Conservation (phyloP, 306 rosid species). For the Cyclanthera cordifolia region DNA sequence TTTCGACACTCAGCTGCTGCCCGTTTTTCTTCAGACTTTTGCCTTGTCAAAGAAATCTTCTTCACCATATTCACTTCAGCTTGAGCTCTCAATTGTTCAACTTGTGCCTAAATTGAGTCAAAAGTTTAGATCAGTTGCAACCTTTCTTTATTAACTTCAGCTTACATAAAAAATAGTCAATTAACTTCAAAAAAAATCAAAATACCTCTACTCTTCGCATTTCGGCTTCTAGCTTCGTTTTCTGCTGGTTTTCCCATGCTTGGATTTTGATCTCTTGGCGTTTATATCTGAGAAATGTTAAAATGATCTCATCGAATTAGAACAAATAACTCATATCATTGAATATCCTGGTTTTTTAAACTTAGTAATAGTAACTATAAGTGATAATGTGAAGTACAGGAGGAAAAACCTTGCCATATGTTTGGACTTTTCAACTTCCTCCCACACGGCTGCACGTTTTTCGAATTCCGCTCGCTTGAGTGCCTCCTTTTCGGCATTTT, state of each 20-base stretch:
- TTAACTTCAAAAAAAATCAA: background rate
- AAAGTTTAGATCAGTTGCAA: background rate
- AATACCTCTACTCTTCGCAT: slow-evolving; percentile 79
- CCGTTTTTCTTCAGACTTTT: slow-evolving; percentile 69
- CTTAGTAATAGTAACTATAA: background rate
- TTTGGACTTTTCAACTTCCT: slow-evolving; percentile 75
- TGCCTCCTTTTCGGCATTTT: slow-evolving; percentile 20
- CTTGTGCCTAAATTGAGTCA: slow-evolving; percentile 44
- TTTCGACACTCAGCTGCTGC: slow-evolving; percentile 60
- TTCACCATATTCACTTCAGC: slow-evolving; percentile 72
- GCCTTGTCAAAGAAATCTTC: slow-evolving; percentile 73
- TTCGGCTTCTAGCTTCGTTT: slow-evolving; percentile 70
- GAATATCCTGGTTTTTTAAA: background rate
- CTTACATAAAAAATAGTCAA: background rate
- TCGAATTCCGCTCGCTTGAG: slow-evolving; percentile 49
- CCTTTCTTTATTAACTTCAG: background rate
- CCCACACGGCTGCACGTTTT: slow-evolving; percentile 81
- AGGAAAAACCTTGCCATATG: slow-evolving; percentile 63
- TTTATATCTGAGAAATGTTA: slow-evolving; percentile 42
- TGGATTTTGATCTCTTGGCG: slow-evolving; percentile 90
- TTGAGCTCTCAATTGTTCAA: slow-evolving; percentile 73
- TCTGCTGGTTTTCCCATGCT: slow-evolving; percentile 90
- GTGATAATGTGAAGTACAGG: slow-evolving; percentile 2
- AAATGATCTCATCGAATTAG: slow-evolving; percentile 13
- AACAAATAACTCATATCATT: background rate